phyloP scores from a whole-genome alignment of 179 eudicot species.

The Gypsophila paniculata region DNA sequence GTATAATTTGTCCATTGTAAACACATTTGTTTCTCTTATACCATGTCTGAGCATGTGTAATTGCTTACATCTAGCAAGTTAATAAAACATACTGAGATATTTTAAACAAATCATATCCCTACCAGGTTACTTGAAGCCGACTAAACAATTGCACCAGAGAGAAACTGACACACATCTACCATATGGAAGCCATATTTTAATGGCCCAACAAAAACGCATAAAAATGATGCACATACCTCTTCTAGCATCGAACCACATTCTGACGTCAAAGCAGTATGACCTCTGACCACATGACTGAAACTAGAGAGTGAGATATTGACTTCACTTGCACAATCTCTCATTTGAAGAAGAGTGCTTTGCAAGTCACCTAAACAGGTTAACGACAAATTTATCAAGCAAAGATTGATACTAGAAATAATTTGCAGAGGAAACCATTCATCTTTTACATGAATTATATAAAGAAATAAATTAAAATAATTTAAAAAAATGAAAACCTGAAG shows the following conservation, averaged over 20 bases:
- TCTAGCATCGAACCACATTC: constrained; percentile 99
- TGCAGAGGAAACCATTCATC: neutral
- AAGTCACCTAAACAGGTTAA: constrained; percentile 59
- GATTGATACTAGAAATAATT: constrained; percentile 3
- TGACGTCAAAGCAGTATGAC: constrained; percentile 87
- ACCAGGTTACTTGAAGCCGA: too few relatives aligned
- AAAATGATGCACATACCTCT: constrained; percentile 53
- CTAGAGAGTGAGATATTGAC: constrained; percentile 68
- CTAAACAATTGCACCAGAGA: neutral
- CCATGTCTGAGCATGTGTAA: neutral
- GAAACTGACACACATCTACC: neutral
- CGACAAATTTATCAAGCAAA: constrained; percentile 6
- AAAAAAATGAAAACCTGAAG: constrained; percentile 57
- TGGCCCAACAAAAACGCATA: constrained; percentile 1
- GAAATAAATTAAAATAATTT: neutral
- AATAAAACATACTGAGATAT: too few relatives aligned
- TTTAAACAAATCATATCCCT: too few relatives aligned
- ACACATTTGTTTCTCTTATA: neutral
- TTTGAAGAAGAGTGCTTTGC: constrained; percentile 78
- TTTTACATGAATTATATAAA: neutral
- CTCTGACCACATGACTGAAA: constrained; percentile 53
- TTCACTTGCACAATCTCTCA: constrained; percentile 91
- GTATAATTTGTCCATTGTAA: neutral
- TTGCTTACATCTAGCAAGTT: neutral
- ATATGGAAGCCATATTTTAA: constrained; percentile 1